A percentile compares a stretch with the other conserved stretches of the same genome.
phyloP scores from a whole-genome alignment of 345 rosid species.

The Leavenworthia alabamica region DNA sequence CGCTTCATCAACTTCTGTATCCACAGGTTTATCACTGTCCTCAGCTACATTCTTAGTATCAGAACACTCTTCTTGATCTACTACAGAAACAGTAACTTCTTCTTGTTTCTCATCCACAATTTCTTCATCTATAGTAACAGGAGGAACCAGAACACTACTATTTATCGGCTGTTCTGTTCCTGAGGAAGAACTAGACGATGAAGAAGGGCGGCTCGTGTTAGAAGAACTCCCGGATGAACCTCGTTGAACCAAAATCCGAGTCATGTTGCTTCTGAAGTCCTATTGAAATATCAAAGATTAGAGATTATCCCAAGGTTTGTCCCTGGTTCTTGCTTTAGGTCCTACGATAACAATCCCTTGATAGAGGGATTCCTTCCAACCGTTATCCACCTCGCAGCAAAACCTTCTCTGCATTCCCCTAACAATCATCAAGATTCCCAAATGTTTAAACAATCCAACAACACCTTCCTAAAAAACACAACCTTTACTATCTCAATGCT shows the following conservation, averaged over 20 bases:
- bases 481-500: background rate
- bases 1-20: conserved; percentile 34
- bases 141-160: conserved; percentile 36
- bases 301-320: conserved; percentile 51
- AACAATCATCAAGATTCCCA: conserved; percentile 74
- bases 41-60: conserved; percentile 43
- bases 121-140: conserved; percentile 61
- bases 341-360: conserved; percentile 67
- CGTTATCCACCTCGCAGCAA: conserved; percentile 57
- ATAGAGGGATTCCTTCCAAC: conserved; percentile 85
- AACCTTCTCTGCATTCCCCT: conserved; percentile 99
- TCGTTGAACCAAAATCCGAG: conserved; percentile 91
- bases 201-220: conserved; percentile 56
- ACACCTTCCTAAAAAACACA: background rate
- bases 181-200: conserved; percentile 52
- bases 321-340: conserved; percentile 86
- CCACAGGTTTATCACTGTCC: conserved; percentile 37
- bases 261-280: conserved; percentile 41
- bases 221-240: conserved; percentile 79
- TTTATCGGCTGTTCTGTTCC: conserved; percentile 45
- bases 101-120: conserved; percentile 46
- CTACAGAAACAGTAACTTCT: conserved; percentile 40
- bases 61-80: conserved; percentile 46
- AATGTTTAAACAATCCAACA: background rate
- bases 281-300: conserved; percentile 31